Base-by-base conservation (phyloP, 2,329 filamentous ascomycete species). In the Fusarium sp. region DNA sequence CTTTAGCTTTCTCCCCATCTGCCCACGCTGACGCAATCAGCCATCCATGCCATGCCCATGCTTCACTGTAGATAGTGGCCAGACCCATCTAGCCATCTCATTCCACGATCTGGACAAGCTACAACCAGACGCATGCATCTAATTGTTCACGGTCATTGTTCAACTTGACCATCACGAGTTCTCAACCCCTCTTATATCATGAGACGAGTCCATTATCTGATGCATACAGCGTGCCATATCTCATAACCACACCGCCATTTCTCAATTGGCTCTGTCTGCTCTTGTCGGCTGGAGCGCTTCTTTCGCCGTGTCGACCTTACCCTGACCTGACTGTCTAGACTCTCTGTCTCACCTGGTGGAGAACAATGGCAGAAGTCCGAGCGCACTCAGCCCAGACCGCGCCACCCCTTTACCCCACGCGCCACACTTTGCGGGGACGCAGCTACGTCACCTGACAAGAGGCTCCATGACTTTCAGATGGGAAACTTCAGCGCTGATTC, bases 171-270 rank as follows among this genome's bases (percentile, higher is more conserved):
- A 59, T 63, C 57, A 55, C 47, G 45, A 49, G 56, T 56, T 27
- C 30, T 20, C 32, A 55, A 55, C 60, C 47, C 66, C 49, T 56
- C 46, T 42, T 53, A 70, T 52, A 71, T 57, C 63, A 70, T 63
- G 56, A 72, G 73, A 74, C 70, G 59, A 56, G 24, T 46, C 61
- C 43, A 72, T 66, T 57, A 60, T 47, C 45, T 72, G 65, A 65
- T 69, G 63, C 60, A 59, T 42, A 54, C 54, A 51, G 70, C 56
- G 54, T 63, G 45, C 68, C 66, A 58, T 67, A 59, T 67, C 59
- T 44, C 52, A 59, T 59, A 51, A 47, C 46, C 69, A 74, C 73
- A 75, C 73, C 73, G 73, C 73, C 56, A 73, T 66, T 75, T 69
- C 64, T 59, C 38, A 53, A 50, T 25, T 45, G 52, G 45, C 22